These are phyloP conservation scores for Rubia balearica DNA, from an alignment of 305 asterid species.

Conservation along the genomic window DNA sequence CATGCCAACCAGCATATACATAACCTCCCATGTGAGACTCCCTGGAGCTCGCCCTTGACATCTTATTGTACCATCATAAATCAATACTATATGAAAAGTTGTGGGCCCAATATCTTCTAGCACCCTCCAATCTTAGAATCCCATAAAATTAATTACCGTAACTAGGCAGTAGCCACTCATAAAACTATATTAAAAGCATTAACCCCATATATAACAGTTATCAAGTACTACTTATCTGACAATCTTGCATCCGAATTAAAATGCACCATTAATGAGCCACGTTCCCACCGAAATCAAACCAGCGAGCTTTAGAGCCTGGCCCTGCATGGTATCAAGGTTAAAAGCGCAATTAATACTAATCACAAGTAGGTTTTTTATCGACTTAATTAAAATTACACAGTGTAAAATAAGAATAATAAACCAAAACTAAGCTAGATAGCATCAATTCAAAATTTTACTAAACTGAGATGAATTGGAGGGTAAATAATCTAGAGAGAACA, in stretches of 20 bases:
- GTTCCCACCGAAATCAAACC: neutral
- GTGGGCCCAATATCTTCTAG: neutral
- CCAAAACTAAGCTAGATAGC: no score
- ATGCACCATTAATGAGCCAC: constrained; percentile 4
- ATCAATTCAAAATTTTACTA: no score
- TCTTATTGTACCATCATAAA: neutral
- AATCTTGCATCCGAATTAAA: neutral
- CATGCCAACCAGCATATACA: constrained; percentile 18
- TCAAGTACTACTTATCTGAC: neutral
- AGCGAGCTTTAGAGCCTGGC: neutral
- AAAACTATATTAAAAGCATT: neutral
- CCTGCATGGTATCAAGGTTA: neutral
- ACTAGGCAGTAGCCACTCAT: neutral
- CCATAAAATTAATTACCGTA: neutral
- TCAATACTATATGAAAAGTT: neutral
- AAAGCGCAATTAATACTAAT: neutral
- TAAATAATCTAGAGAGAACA: no score
- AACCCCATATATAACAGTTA: neutral
- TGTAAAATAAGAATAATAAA: no score
- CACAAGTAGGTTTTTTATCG: neutral
- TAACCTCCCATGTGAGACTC: constrained; percentile 49
- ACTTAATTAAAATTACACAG: no score
- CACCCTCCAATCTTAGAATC: neutral
- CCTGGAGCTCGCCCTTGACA: constrained; percentile 27
- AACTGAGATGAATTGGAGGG: no score